Percentiles rank a stretch among this genome's conserved stretches.
These are phyloP conservation scores for Kokia cookei DNA, from an alignment of 441 rosid species.

Conservation along the genomic window DNA sequence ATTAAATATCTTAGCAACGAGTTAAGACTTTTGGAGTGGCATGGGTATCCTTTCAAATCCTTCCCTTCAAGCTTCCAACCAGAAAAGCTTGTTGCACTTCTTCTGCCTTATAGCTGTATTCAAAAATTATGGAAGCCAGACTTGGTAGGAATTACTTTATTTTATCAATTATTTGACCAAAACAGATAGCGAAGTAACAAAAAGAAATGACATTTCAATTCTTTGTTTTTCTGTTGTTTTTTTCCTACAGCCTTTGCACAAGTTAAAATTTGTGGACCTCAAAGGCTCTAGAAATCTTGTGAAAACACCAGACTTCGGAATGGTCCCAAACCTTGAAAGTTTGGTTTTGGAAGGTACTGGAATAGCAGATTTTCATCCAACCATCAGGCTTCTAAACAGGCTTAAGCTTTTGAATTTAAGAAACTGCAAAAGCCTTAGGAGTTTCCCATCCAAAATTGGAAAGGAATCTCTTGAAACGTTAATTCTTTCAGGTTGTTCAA, in stretches of 20 bases:
- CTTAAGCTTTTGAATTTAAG: conserved; percentile 23
- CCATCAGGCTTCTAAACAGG: conserved; percentile 15
- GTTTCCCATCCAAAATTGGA: conserved; percentile 18
- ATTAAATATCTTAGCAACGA: conserved; percentile 16
- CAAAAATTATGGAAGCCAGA: conserved; percentile 24
- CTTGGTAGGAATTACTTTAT: conserved; percentile 10
- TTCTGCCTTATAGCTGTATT: conserved; percentile 24
- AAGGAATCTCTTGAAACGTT: conserved; percentile 18
- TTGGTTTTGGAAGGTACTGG: conserved; percentile 11
- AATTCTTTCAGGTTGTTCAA: conserved; percentile 22
- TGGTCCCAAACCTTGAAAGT: conserved; percentile 3
- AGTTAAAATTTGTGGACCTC: conserved; percentile 3
- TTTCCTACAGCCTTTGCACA: not conserved
- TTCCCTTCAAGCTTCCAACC: conserved; percentile 24
- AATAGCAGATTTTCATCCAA: conserved; percentile 17
- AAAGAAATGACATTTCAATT: not conserved
- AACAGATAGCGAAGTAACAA: not conserved
- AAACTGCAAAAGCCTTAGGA: conserved; percentile 14
- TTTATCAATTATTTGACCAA: not conserved
- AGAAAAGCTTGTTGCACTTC: conserved; percentile 23
- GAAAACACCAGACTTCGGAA: conserved; percentile 13
- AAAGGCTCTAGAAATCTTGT: conserved; percentile 1
- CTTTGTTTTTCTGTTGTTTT: not conserved
- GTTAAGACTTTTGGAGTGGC: conserved; percentile 32
- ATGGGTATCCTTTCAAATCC: conserved; percentile 27